These are phyloP conservation scores for Cladosporium oxysporum DNA, from an alignment of 2,329 filamentous ascomycete genomes.

Conservation along the genomic window DNA sequence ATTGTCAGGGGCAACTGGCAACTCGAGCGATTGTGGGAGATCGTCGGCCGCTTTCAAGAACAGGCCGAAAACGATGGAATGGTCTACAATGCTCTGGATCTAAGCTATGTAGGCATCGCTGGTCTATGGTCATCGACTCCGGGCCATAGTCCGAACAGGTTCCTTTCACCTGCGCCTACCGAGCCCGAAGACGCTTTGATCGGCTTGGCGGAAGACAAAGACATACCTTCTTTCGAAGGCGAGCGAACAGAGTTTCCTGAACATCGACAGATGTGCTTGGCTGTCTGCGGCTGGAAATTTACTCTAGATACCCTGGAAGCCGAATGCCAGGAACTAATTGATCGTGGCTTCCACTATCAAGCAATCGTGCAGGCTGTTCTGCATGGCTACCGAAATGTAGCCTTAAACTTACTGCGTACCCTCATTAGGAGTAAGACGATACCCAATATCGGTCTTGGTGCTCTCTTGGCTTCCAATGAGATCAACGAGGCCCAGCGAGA, in stretches of 20 bases:
- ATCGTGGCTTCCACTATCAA: constrained; percentile 66
- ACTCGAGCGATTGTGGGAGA: constrained; percentile 78
- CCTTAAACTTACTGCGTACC: constrained; percentile 68
- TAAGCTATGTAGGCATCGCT: constrained; percentile 74
- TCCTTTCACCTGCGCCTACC: constrained; percentile 27
- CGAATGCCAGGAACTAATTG: constrained; percentile 53
- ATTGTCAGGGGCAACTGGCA: constrained; percentile 72
- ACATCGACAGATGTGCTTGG: constrained; percentile 73
- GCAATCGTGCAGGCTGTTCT: constrained; percentile 76
- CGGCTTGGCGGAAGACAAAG: constrained; percentile 63
- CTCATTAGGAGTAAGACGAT: constrained; percentile 70
- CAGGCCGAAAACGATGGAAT: constrained; percentile 69
- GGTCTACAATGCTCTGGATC: constrained; percentile 66
- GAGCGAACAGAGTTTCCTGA: constrained; percentile 64
- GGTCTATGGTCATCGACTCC: constrained; percentile 68
- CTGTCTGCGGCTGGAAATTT: constrained; percentile 72
- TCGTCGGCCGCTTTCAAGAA: constrained; percentile 66
- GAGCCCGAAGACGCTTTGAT: constrained; percentile 52
- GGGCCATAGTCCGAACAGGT: constrained; percentile 43
- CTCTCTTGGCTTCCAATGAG: constrained; percentile 50
- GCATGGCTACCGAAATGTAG: constrained; percentile 67
- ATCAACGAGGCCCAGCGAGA: constrained; percentile 61
- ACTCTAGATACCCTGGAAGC: constrained; percentile 53
- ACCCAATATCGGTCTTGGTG: constrained; percentile 51
- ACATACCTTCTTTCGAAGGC: constrained; percentile 65